Conservation (phyloP, 2,329 filamentous ascomycete genomes). For the Botrytis tulipae region DNA sequence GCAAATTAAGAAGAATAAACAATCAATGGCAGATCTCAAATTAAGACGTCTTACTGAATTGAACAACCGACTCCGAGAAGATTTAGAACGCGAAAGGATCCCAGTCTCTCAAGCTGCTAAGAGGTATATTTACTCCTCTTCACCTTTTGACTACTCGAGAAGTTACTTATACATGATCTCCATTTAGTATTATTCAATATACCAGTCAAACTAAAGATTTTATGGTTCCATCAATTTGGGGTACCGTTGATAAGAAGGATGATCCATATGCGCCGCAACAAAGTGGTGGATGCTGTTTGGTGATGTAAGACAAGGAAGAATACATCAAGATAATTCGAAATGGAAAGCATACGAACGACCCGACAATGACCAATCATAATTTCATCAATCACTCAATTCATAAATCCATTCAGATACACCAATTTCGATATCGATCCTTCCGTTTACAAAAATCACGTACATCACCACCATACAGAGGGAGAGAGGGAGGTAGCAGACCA, state of each 20-base stretch:
- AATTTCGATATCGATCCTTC: constrained; percentile 12
- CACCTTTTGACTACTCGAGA: background rate
- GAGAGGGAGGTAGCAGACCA: background rate
- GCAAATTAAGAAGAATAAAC: constrained; percentile 87
- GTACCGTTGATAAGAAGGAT: constrained; percentile 87
- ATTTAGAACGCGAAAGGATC: constrained; percentile 91
- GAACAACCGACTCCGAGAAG: constrained; percentile 92
- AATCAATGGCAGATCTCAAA: constrained; percentile 99
- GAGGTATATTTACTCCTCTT: constrained; percentile 56
- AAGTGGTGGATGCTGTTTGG: constrained; percentile 81
- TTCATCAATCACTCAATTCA: constrained; percentile 16
- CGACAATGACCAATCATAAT: constrained; percentile 22
- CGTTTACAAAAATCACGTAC: background rate
- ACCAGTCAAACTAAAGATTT: constrained; percentile 98
- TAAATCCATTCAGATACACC: constrained; percentile 15
- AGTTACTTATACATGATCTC: constrained; percentile 12
- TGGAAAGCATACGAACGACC: constrained; percentile 23
- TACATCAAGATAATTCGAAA: constrained; percentile 14
- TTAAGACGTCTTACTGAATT: constrained; percentile 93
- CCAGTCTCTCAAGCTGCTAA: constrained; percentile 91
- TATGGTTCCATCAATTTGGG: constrained; percentile 97
- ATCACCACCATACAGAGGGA: constrained; percentile 14
- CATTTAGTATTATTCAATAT: constrained; percentile 84
- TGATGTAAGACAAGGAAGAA: constrained; percentile 65
- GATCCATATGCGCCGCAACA: constrained; percentile 98